These are phyloP conservation scores for Sungouiella thailandica DNA, from an alignment of 805 yeast genomes.

Conservation along the genomic window DNA sequence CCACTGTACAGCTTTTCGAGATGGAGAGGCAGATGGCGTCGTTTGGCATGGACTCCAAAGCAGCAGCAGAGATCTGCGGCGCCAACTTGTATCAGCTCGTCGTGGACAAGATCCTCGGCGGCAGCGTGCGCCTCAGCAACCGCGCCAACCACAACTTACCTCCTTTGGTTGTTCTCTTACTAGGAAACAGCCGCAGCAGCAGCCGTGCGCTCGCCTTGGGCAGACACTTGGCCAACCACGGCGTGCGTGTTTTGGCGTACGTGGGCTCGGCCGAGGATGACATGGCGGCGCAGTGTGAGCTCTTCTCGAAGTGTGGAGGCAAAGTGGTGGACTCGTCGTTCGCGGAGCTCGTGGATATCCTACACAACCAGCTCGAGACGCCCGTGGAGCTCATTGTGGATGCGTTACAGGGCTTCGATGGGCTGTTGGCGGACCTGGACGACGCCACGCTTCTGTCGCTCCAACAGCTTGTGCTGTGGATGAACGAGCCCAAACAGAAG, in stretches of 20 bases:
- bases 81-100: constrained; percentile 58
- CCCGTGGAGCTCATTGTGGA: constrained; percentile 80
- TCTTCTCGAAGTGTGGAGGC: constrained; percentile 66
- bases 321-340: constrained; percentile 40
- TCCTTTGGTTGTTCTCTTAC: constrained; percentile 66
- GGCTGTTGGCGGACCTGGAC: constrained; percentile 55
- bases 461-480: constrained; percentile 57
- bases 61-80: constrained; percentile 63
- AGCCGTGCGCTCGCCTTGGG: constrained; percentile 74
- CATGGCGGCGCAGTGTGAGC: constrained; percentile 46
- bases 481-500: constrained; percentile 42
- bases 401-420: constrained; percentile 80
- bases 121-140: constrained; percentile 54
- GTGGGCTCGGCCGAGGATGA: constrained; percentile 35
- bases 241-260: constrained; percentile 60
- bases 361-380: constrained; percentile 49
- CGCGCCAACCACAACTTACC: constrained; percentile 69
- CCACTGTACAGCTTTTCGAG: constrained; percentile 76
- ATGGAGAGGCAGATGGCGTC: constrained; percentile 58
- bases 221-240: constrained; percentile 70
- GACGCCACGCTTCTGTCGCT: constrained; percentile 37
- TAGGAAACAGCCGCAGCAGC: constrained; percentile 75
- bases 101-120: constrained; percentile 58
- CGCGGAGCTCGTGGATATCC: constrained; percentile 29
- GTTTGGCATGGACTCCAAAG: constrained; percentile 45